A percentile compares a stretch with the other conserved stretches of the same genome.
Evolutionary conservation across 1,139 yeast genomes (phyloP).

Genomic region (Sugiyamaella neomexicana): DNA sequence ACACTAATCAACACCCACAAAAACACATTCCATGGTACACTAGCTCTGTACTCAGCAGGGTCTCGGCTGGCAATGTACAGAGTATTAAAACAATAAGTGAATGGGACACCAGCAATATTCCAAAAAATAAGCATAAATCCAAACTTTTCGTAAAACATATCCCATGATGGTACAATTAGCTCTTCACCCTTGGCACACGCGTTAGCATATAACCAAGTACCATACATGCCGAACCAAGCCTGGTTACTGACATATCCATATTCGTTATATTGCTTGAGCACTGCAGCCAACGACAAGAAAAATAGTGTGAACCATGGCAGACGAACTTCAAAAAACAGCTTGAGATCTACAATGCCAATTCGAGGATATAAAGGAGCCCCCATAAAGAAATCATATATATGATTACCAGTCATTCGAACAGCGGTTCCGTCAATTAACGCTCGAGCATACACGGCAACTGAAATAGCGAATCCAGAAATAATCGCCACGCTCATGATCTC

Average conservation of each 20-base stretch:
- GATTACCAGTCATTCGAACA: constrained; percentile 89
- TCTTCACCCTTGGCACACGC: constrained; percentile 99
- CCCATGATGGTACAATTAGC: constrained; percentile 97
- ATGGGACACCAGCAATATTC: constrained; percentile 99
- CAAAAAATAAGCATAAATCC: constrained; percentile 98
- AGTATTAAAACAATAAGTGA: constrained; percentile 93
- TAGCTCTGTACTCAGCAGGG: constrained; percentile 78
- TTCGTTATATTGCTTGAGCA: constrained; percentile 72
- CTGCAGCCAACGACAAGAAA: constrained; percentile 73
- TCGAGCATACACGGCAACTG: constrained; percentile 66
- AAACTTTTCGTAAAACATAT: constrained; percentile 97
- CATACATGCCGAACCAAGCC: constrained; percentile 68
- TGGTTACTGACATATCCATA: constrained; percentile 82
- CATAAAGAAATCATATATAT: constrained; percentile 88
- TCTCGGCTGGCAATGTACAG: constrained; percentile 77
- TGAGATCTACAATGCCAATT: constrained; percentile 85
- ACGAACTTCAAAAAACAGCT: constrained; percentile 97
- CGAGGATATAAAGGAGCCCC: constrained; percentile 98
- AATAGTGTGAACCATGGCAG: constrained; percentile 93
- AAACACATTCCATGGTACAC: constrained; percentile 55
- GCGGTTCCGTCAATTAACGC: constrained; percentile 51
- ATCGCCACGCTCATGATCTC: constrained; percentile 92
- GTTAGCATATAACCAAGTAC: constrained; percentile 93
- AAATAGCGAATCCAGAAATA: constrained; percentile 66
- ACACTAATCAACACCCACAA: constrained; percentile 57